Percentiles rank a stretch among this genome's conserved stretches.
phyloP scores from a whole-genome alignment of 768 basidiomycete species.

The Lyophyllum atratum region DNA sequence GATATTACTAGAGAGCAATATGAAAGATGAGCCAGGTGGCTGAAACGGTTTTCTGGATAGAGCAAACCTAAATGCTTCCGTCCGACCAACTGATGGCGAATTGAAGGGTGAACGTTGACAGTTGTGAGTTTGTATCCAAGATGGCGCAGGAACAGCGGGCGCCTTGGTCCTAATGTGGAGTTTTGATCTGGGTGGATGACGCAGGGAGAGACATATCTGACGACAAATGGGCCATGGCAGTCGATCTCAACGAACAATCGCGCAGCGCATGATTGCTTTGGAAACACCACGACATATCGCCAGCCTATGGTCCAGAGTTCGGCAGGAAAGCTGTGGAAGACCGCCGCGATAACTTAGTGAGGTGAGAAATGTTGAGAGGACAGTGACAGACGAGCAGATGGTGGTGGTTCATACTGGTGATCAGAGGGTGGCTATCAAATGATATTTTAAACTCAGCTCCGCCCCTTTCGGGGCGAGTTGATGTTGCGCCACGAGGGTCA shows the following conservation, averaged over 20 bases:
- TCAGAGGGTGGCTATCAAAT: neutral
- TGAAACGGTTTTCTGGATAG: neutral
- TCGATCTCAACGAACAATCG: neutral
- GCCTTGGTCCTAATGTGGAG: neutral
- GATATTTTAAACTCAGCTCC: slow-evolving; percentile 1
- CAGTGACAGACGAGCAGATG: neutral
- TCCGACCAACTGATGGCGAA: neutral
- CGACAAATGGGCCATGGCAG: neutral
- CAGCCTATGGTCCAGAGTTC: neutral
- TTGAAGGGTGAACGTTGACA: neutral
- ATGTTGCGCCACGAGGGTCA: neutral
- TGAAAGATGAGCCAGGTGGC: no score
- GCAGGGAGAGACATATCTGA: neutral
- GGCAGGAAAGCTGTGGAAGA: neutral
- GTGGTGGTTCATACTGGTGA: neutral
- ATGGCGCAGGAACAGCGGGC: neutral
- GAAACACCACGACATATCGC: neutral
- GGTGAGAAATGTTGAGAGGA: neutral
- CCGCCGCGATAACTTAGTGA: neutral
- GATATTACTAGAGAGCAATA: no score
- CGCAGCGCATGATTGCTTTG: neutral
- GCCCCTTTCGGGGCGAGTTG: neutral
- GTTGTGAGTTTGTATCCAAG: neutral
- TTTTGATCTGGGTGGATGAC: neutral
- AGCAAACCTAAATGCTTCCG: neutral